Percentiles rank a stretch among this genome's conserved stretches.
phyloP scores from a whole-genome alignment of 805 yeast genomes.

The Zygosaccharomyces bisporus region DNA sequence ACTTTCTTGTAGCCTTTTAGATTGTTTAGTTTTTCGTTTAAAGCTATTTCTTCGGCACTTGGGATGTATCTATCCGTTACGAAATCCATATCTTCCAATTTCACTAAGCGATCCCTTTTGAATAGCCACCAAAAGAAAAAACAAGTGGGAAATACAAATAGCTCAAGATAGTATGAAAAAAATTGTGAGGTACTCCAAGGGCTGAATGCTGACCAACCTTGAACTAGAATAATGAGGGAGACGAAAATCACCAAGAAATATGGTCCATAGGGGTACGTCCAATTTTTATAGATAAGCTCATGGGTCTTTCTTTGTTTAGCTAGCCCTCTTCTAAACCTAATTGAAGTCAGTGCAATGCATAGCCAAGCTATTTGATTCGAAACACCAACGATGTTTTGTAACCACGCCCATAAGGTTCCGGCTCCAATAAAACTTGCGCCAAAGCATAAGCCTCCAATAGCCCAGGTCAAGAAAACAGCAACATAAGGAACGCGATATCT shows the following conservation, averaged over 20 bases:
- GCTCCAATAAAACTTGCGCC: constrained; percentile 55
- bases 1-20: constrained; percentile 44
- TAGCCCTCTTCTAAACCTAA: constrained; percentile 48
- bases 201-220: constrained; percentile 50
- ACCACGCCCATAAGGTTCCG: constrained; percentile 50
- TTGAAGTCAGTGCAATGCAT: constrained; percentile 46
- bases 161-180: constrained; percentile 45
- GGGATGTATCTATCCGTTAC: constrained; percentile 49
- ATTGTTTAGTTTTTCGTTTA: constrained; percentile 38
- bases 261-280: constrained; percentile 54
- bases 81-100: constrained; percentile 48
- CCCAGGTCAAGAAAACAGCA: constrained; percentile 49
- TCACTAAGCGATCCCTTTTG: constrained; percentile 43
- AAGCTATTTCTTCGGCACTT: constrained; percentile 44
- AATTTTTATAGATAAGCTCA: constrained; percentile 42
- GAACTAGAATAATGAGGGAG: constrained; percentile 44
- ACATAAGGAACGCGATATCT: constrained; percentile 47
- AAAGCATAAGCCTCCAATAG: constrained; percentile 55
- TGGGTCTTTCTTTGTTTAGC: constrained; percentile 42
- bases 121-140: constrained; percentile 42
- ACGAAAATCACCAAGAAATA: constrained; percentile 45
- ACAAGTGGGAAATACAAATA: constrained; percentile 45
- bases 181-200: constrained; percentile 44
- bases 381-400: constrained; percentile 51
- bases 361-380: constrained; percentile 53